Base-by-base conservation (phyloP, 2,329 filamentous ascomycete species). In the Trichoderma arundinaceum region DNA sequence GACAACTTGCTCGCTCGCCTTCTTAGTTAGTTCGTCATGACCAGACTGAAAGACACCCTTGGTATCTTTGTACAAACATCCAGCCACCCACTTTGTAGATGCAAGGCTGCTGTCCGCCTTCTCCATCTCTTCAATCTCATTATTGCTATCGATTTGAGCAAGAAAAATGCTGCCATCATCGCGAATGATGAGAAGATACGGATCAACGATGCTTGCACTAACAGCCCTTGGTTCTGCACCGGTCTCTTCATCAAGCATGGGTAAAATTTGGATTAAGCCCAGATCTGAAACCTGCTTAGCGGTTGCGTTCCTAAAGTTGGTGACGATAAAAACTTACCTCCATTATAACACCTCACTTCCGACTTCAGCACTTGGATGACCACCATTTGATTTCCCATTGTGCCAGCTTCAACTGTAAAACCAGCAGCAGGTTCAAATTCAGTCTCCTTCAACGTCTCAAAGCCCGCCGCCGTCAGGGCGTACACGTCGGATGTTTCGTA, bases 351-450 rank as follows among this genome's bases (percentile, higher is more conserved):
- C 66, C 94, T 86, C 28, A 98, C 88, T 73, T 98, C 94, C 1
- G 89, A 92, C 69, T 90, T 91, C 61, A 97, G 83, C 2, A 97
- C 90, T 74, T 98, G 95, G 15, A 98, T 89, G 39, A 98, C 89
- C 66, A 92, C 88, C 74, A 86, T 91, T 67, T 91, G 88, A 59
- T 87, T 86, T n/a, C 90, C 91, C 77, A 99, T 87, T 0, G 90
- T 91, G 15, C 92, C 92, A 17, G 95, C 90, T 71, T 96, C 91
- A 53, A 98, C 84, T 0, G 95, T 97, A 38, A 90, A 87, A 32
- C 94, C 95, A 68, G 94, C 92, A 52, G 92, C 92, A 4, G 91
- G 88, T 68, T 99, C 96, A 74, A 98, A 97, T 73, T 99, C 95
- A 0, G 93, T 92, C 44, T 90, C 92, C 41, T 87, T 87, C 7